Percentiles rank a stretch among this genome's conserved stretches.
These are phyloP conservation scores for Musa balbisiana DNA, from an alignment of 202 grass and related monocot genomes.

Conservation along the genomic window DNA sequence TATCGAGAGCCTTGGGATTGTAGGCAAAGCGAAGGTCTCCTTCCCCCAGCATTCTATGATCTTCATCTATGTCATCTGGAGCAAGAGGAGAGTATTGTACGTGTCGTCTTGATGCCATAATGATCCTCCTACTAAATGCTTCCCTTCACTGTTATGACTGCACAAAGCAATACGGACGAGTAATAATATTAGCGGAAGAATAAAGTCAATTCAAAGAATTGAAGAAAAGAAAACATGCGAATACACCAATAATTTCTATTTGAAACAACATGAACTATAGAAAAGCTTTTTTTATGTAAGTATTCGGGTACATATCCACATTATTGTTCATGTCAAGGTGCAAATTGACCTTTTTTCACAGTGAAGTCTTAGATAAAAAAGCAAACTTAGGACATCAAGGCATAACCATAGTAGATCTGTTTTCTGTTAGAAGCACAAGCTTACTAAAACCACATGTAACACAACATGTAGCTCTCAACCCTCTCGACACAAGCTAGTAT, in stretches of 20 bases:
- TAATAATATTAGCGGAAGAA: neutral
- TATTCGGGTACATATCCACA: neutral
- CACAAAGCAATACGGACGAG: neutral
- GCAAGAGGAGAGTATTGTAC: constrained; percentile 53
- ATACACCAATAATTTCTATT: neutral
- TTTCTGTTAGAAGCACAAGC: neutral
- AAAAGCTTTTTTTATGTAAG: neutral
- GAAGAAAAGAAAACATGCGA: neutral
- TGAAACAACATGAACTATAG: neutral
- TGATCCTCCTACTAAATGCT: neutral
- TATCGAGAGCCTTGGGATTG: constrained; percentile 58
- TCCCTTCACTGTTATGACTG: neutral
- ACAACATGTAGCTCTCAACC: no score
- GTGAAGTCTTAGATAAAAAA: neutral
- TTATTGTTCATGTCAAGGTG: neutral
- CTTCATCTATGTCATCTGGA: constrained; percentile 32
- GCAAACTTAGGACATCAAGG: neutral
- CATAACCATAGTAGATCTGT: neutral
- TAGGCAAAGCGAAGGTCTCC: constrained; percentile 71
- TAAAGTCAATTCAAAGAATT: neutral
- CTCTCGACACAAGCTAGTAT: no score
- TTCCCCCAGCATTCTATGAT: constrained; percentile 23
- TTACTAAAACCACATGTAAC: neutral
- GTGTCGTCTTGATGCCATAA: constrained; percentile 60
- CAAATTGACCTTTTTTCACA: neutral